phyloP scores from a whole-genome alignment of 768 basidiomycete genomes.

The Rhodotorula kratochvilovae region DNA sequence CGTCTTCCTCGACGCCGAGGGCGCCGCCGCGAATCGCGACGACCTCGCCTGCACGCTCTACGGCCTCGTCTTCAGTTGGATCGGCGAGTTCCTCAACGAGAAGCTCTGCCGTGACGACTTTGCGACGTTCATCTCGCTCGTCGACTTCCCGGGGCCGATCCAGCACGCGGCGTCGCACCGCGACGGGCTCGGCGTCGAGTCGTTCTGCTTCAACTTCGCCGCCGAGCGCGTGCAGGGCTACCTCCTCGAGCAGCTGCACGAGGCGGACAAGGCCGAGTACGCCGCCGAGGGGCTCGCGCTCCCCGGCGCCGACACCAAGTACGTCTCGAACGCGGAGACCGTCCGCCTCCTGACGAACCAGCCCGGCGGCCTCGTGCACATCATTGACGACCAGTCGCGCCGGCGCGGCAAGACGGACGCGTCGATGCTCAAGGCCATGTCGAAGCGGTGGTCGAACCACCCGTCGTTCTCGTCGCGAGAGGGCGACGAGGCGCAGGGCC shows the following conservation, averaged over 20 bases:
- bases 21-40: constrained; percentile 85
- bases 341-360: constrained; percentile 75
- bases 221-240: constrained; percentile 86
- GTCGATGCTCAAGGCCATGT: constrained; percentile 89
- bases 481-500: constrained; percentile 47
- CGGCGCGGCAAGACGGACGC: constrained; percentile 84
- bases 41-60: constrained; percentile 91
- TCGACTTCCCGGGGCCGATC: constrained; percentile 80
- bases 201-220: constrained; percentile 93
- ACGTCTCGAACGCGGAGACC: constrained; percentile 88
- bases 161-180: constrained; percentile 73
- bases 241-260: constrained; percentile 73
- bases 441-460: constrained; percentile 91
- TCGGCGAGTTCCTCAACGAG: constrained; percentile 94
- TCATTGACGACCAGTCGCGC: constrained; percentile 94
- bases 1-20: constrained; percentile 89
- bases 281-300: constrained; percentile 72
- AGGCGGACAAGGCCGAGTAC: constrained; percentile 76
- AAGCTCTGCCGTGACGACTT: constrained; percentile 92
- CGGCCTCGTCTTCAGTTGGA: constrained; percentile 89
- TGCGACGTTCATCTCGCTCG: constrained; percentile 75
- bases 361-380: constrained; percentile 88
- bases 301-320: constrained; percentile 59
- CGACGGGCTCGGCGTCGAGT: constrained; percentile 62
- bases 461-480: constrained; percentile 59